Base-by-base conservation (phyloP, 805 yeast genomes). In the Tetrapisispora phaffii region DNA sequence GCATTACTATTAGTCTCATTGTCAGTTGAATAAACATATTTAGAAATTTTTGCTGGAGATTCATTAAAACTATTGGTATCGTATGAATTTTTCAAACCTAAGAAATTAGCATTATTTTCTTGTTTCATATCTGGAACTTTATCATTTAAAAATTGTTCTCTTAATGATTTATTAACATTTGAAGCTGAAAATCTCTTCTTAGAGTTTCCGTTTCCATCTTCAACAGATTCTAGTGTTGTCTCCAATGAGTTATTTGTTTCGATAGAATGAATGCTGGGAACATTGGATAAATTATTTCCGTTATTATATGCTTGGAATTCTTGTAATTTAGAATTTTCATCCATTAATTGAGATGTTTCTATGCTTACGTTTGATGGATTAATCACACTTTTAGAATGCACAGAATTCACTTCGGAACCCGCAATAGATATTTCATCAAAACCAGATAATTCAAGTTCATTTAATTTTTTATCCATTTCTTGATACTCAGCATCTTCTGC, bases 211-310 rank as follows among this genome's bases (percentile, higher is more conserved):
- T 23, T 12, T 17, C 12, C n/a, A 16, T n/a, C 24, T 23, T 33
- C 29, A 6, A 24, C 7, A 12, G 42, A 39, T n/a, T 21, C 26
- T 19, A 28, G 26, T 13, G 26, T 33, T 17, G 44, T 23, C n/a
- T 24, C 35, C 15, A 48, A 46, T 4, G 62, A 50, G 7, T 51
- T 50, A 20, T 44, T 56, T 42, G 58, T 57, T 7, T 47, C 47
- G 22, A 62, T 55, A 2, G 66, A 60, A 19, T 51, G 50, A 38
- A 60, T 60, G 46, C 62, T 60, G 17, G 65, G 66, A 7, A 52
- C 53, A 6, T 50, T 41, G 3, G 63, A 54, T 17, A 62, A 49
- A 24, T 42, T 47, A 16, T 45, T 43, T 13, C 13, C 28, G 7
- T 22, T 33, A 16, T 16, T 28, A 4, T n/a, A 13, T n/a, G 7